These are phyloP conservation scores for Myxozyma nipponensis DNA, from an alignment of 805 yeast species.

Conservation along the genomic window DNA sequence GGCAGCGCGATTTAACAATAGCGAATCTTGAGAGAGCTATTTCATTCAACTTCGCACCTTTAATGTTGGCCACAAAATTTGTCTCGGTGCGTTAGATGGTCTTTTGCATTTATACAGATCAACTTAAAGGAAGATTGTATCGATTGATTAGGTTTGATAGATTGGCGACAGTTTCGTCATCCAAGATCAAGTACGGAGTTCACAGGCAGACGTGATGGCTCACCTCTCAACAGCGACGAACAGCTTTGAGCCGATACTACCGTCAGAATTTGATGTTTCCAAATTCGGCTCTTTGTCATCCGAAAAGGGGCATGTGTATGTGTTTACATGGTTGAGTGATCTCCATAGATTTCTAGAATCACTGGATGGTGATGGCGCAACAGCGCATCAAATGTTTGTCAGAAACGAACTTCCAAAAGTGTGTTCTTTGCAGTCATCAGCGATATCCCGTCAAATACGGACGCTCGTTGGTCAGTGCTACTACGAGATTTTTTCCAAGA, in stretches of 20 bases:
- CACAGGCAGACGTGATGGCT: slow-evolving; percentile 10
- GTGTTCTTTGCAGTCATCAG: slow-evolving; percentile 9
- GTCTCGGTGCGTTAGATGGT: too few species aligned
- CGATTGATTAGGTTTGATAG: too few species aligned
- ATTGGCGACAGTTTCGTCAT: too few species aligned
- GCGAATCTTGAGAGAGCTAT: too few species aligned
- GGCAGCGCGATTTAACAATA: too few species aligned
- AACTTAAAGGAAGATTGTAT: too few species aligned
- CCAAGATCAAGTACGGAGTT: too few species aligned
- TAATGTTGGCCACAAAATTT: too few species aligned
- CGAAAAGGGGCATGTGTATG: slow-evolving; percentile 23
- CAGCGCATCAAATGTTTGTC: slow-evolving; percentile 28
- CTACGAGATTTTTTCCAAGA: slow-evolving; percentile 15
- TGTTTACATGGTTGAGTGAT: slow-evolving; percentile 23
- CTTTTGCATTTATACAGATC: too few species aligned
- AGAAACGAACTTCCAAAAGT: slow-evolving; percentile 21
- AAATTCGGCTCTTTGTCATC: slow-evolving; percentile 12
- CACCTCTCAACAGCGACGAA: background rate
- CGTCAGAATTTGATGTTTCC: slow-evolving; percentile 12
- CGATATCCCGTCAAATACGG: slow-evolving; percentile 19
- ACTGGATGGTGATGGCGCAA: slow-evolving; percentile 23
- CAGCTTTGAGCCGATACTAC: slow-evolving; percentile 6
- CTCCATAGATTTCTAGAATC: slow-evolving; percentile 14
- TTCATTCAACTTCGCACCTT: too few species aligned
- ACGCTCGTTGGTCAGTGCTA: slow-evolving; percentile 24